Percentiles rank a stretch among this genome's conserved stretches.
phyloP scores from a whole-genome alignment of 139 green algal species.

The Chlamydomonas asymmetrica region DNA sequence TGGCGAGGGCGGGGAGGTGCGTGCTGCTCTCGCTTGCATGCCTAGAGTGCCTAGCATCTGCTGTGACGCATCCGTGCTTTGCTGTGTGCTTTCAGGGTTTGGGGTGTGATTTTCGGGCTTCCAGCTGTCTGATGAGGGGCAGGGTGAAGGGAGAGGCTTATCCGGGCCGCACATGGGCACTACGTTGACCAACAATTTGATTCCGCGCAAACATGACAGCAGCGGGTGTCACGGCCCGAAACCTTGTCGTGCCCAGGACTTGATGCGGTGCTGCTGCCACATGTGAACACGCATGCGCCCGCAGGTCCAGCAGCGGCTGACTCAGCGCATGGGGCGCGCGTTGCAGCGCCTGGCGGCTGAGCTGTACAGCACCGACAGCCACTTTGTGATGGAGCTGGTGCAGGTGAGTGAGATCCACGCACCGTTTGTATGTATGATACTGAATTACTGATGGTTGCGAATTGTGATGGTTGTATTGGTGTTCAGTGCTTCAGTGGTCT shows the following conservation, averaged over 20 bases:
- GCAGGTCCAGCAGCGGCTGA: constrained; percentile 20
- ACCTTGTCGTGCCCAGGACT: too few species aligned
- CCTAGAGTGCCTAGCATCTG: not conserved
- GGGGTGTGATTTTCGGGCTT: constrained; percentile 3
- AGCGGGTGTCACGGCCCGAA: too few species aligned
- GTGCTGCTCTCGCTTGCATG: not conserved
- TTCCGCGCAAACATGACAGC: too few species aligned
- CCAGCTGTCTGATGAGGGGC: too few species aligned
- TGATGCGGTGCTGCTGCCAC: not conserved
- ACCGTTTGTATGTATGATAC: not conserved
- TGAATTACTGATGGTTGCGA: constrained; percentile 1
- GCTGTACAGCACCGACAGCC: constrained; percentile 55
- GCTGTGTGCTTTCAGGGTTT: not conserved
- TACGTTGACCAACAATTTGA: too few species aligned
- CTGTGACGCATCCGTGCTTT: not conserved
- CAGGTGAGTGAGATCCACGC: constrained; percentile 30
- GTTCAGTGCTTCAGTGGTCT: not conserved
- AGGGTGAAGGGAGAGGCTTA: too few species aligned
- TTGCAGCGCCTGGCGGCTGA: constrained; percentile 49
- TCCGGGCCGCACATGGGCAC: too few species aligned
- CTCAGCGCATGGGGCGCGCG: constrained; percentile 40
- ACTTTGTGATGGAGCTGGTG: constrained; percentile 67
- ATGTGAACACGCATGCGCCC: not conserved
- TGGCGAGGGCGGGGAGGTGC: constrained; percentile 4
- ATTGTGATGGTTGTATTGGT: not conserved